Conservation (phyloP, 495 filamentous ascomycete species). For the Haplographium delicatum region DNA sequence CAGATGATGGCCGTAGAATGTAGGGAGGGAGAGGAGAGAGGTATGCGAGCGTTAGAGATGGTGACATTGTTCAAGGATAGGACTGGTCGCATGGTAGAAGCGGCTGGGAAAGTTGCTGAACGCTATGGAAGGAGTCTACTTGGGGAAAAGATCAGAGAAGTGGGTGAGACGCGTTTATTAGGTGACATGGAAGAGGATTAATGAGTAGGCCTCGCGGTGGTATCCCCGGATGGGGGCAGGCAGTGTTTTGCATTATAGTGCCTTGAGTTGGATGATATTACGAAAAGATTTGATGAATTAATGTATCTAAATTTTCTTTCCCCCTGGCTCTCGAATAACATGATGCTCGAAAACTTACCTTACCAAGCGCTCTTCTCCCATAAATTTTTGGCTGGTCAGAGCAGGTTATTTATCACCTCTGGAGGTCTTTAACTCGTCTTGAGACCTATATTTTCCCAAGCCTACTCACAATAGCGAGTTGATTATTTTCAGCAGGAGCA, state of each 20-base stretch:
- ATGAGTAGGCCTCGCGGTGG: background rate
- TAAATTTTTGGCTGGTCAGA: no score
- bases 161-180: constrained; percentile 20
- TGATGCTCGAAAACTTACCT: no score
- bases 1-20: constrained; percentile 90
- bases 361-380: no score
- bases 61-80: constrained; percentile 73
- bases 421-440: no score
- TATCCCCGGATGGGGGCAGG: no score
- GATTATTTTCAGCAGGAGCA: no score
- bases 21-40: constrained; percentile 82
- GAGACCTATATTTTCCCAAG: no score
- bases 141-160: constrained; percentile 79
- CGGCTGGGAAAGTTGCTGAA: constrained; percentile 76
- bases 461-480: no score
- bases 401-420: no score
- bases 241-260: no score
- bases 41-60: constrained; percentile 86
- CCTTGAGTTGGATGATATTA: constrained; percentile 1
- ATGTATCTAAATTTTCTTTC: background rate
- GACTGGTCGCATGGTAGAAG: constrained; percentile 78
- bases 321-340: background rate
- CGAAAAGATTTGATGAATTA: constrained; percentile 2
- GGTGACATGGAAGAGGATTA: constrained; percentile 25
- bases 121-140: constrained; percentile 71